Evolutionary conservation across 352 stramenopile genomes (phyloP).

Genomic region (Phytophthora uliginosa): DNA sequence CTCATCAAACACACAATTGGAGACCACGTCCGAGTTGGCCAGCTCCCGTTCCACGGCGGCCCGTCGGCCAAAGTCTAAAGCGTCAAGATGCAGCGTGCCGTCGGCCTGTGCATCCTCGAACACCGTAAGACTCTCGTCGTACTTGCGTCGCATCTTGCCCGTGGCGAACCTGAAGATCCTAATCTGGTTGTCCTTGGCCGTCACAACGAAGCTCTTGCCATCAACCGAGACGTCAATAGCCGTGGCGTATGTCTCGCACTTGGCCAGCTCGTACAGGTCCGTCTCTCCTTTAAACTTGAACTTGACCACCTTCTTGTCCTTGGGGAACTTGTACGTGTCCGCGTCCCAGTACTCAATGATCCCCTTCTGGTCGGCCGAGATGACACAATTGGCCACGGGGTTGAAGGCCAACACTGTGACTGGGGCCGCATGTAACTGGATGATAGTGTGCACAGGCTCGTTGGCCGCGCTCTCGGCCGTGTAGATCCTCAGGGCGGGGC

Average conservation of each 20-base stretch:
- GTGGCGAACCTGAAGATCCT: conserved; percentile 91
- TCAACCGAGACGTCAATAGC: conserved; percentile 76
- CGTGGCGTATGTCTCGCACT: conserved; percentile 90
- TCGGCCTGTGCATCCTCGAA: conserved; percentile 91
- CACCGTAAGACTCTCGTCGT: conserved; percentile 90
- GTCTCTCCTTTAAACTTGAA: conserved; percentile 98
- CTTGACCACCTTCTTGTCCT: conserved; percentile 33
- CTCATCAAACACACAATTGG: conserved; percentile 97
- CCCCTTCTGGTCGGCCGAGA: conserved; percentile 94
- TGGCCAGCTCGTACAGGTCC: conserved; percentile 97
- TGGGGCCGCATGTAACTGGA: conserved; percentile 93
- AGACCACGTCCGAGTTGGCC: conserved; percentile 47
- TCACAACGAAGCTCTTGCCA: conserved; percentile 89
- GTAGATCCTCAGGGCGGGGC: conserved; percentile 88
- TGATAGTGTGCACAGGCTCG: conserved; percentile 69
- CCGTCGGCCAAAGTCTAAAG: conserved; percentile 90
- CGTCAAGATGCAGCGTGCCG: conserved; percentile 81
- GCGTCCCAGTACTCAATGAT: conserved; percentile 96
- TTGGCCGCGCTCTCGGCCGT: conserved; percentile 67
- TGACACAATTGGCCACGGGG: conserved; percentile 82
- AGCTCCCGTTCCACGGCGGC: conserved; percentile 90
- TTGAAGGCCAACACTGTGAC: conserved; percentile 94
- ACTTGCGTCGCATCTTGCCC: conserved; percentile 90
- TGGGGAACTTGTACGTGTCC: conserved; percentile 70
- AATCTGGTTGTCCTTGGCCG: conserved; percentile 90